phyloP scores from a whole-genome alignment of 192 early-diverging fungal species.

The Podila epigama region DNA sequence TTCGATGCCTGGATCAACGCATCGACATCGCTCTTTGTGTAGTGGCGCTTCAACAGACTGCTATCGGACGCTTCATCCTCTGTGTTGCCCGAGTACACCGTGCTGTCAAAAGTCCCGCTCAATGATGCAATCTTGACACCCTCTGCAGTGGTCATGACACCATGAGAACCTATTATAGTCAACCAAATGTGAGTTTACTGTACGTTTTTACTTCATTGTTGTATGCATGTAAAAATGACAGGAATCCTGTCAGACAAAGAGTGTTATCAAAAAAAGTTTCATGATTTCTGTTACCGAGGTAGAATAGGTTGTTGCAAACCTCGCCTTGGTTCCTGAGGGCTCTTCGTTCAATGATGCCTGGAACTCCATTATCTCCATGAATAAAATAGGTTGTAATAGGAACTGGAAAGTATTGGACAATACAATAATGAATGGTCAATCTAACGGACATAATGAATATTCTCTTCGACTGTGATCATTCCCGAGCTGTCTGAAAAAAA shows the following conservation, averaged over 20 bases:
- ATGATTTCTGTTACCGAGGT: slow-evolving; percentile 58
- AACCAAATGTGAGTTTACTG: not conserved
- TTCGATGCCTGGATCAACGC: slow-evolving; percentile 24
- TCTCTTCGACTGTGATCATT: not conserved
- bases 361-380: slow-evolving; percentile 68
- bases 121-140: slow-evolving; percentile 70
- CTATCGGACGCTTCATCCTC: slow-evolving; percentile 24
- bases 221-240: too few species aligned
- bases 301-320: slow-evolving; percentile 77
- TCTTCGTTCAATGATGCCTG: slow-evolving; percentile 58
- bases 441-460: not conserved
- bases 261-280: too few species aligned
- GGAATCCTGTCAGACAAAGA: too few species aligned
- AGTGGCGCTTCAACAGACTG: slow-evolving; percentile 12
- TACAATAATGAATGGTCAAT: not conserved
- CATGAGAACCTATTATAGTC: slow-evolving; percentile 33
- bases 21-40: slow-evolving; percentile 43
- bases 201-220: too few species aligned
- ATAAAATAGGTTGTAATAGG: slow-evolving; percentile 82
- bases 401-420: slow-evolving; percentile 41
- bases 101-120: slow-evolving; percentile 53
- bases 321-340: slow-evolving; percentile 70
- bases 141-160: slow-evolving; percentile 64
- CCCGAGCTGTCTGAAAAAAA: not conserved
- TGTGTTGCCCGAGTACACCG: slow-evolving; percentile 20